phyloP scores from a whole-genome alignment of 306 rosid genomes.

The Corylus americana region DNA sequence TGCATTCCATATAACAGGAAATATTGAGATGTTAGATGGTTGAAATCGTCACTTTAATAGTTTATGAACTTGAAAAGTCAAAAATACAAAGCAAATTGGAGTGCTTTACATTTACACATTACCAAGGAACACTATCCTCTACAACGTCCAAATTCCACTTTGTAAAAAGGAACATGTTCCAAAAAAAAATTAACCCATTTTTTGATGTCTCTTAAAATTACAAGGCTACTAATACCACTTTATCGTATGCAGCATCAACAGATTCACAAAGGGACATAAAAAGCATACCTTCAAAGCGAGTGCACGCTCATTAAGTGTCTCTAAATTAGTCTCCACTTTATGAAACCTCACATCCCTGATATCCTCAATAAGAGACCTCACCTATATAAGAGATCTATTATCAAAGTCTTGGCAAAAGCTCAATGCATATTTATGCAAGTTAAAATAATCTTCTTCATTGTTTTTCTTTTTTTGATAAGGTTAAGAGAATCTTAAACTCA shows the following conservation, averaged over 20 bases:
- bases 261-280: slow-evolving; percentile 9
- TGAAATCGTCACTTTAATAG: background rate
- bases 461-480: no score
- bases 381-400: slow-evolving; percentile 43
- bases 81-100: background rate
- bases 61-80: background rate
- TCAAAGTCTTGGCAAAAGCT: slow-evolving; percentile 24
- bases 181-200: no score
- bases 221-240: no score
- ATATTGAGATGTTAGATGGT: background rate
- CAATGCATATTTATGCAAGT: slow-evolving; percentile 17
- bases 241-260: background rate
- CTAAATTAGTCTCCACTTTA: slow-evolving; percentile 87
- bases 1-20: background rate
- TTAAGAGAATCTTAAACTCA: slow-evolving; percentile 46
- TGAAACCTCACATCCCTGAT: slow-evolving; percentile 90
- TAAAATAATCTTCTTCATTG: no score
- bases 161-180: no score
- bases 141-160: background rate
- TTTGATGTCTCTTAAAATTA: no score
- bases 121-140: background rate
- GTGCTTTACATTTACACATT: background rate
- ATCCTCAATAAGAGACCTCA: slow-evolving; percentile 91
- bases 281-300: slow-evolving; percentile 82
- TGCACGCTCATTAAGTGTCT: slow-evolving; percentile 80